Percentiles rank a stretch among this genome's conserved stretches.
Conservation (phyloP, 177 flowering plant genomes). For the Vitis hybrid region DNA sequence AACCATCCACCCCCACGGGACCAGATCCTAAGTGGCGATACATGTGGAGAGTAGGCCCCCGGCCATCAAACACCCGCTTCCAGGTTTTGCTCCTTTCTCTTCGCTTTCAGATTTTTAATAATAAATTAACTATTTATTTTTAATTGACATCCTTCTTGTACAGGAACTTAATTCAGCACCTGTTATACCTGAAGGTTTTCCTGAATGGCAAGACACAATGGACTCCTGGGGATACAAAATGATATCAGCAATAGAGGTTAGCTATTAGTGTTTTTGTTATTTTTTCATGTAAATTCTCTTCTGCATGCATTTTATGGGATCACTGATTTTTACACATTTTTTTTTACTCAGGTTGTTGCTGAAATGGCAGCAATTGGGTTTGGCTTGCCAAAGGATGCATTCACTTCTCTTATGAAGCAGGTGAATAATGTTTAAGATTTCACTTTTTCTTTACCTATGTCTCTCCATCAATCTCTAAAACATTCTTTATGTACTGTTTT, state of each 20-base stretch:
- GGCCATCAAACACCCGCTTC: conserved; percentile 78
- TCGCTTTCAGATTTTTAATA: conserved; percentile 1
- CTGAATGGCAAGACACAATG: conserved; percentile 97
- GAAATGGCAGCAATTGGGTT: conserved; percentile 99
- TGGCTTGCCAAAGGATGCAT: conserved; percentile 85
- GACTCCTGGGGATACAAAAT: conserved; percentile 93
- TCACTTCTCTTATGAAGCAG: conserved; percentile 93
- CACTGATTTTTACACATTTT: neutral
- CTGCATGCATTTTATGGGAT: neutral
- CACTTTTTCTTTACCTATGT: neutral
- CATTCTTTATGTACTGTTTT: too few species aligned
- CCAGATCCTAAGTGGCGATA: conserved; percentile 98
- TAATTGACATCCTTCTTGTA: neutral
- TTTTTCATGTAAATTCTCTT: neutral
- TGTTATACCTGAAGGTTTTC: conserved; percentile 96
- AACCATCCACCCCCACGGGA: conserved; percentile 69
- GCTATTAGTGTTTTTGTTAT: neutral
- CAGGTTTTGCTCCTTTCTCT: conserved; percentile 42
- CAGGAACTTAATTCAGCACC: conserved; percentile 96
- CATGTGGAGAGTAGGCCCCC: conserved; percentile 98
- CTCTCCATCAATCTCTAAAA: neutral
- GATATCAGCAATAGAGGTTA: conserved; percentile 87
- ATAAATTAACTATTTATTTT: neutral
- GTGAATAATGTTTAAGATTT: conserved; percentile 23
- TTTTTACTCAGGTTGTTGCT: conserved; percentile 71